Conservation (phyloP, 1,284 basidiomycete genomes). For the Taiwanofungus camphoratus region DNA sequence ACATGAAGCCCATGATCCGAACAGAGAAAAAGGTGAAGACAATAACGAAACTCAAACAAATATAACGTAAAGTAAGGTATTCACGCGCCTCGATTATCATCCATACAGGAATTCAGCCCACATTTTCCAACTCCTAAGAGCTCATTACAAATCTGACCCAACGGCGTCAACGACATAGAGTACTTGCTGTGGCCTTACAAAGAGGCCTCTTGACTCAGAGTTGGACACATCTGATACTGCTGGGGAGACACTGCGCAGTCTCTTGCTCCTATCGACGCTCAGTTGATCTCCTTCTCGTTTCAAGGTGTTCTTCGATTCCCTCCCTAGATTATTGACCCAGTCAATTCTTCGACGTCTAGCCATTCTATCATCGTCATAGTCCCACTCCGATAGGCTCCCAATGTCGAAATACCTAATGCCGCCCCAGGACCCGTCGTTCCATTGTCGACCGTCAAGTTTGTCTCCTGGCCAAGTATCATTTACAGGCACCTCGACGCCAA, state of each 20-base stretch:
- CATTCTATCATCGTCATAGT: conserved; percentile 41
- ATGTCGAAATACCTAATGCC: conserved; percentile 82
- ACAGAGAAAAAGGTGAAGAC: no score
- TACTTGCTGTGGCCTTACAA: conserved; percentile 77
- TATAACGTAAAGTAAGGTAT: no score
- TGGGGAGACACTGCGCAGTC: conserved; percentile 67
- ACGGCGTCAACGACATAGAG: conserved; percentile 76
- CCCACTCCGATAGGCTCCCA: conserved; percentile 52
- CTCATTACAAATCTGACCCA: conserved; percentile 32
- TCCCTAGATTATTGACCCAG: conserved; percentile 25
- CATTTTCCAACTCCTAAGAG: no score
- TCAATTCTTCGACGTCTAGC: conserved; percentile 45
- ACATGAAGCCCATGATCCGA: no score
- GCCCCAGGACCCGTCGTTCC: conserved; percentile 79
- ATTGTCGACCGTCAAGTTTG: conserved; percentile 52
- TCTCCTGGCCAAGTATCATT: conserved; percentile 50
- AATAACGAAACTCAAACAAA: no score
- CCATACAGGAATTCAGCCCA: no score
- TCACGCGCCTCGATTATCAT: no score
- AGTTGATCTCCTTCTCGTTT: conserved; percentile 69
- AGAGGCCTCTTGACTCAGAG: conserved; percentile 64
- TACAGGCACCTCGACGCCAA: conserved; percentile 85
- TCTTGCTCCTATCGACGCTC: conserved; percentile 53
- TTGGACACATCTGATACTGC: conserved; percentile 57
- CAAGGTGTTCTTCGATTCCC: conserved; percentile 29